Evolutionary conservation across 2,329 filamentous ascomycete species (phyloP), one percentile per base, ranked within the genome.

Genomic region (Paramyrothecium roridum): DNA sequence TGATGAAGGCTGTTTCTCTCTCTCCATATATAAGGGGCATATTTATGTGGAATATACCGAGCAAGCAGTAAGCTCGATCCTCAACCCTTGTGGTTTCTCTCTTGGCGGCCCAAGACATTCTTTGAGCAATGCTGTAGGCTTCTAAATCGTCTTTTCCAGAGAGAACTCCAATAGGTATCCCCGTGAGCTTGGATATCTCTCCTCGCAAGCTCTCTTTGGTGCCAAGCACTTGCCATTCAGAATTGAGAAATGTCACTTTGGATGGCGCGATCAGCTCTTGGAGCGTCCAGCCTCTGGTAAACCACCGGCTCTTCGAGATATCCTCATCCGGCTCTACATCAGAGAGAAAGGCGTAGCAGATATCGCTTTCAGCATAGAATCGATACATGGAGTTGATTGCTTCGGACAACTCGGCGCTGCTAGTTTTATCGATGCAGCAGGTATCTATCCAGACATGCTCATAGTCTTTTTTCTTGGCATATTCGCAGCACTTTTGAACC

Each of bases 21-120:
- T 57, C 55, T 8, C 52, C 55, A 48, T 55, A 57, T 8, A 57
- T 23, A 48, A 55, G 33, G 17, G 55, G 52, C 55, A 57, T 57
- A 52, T 55, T 54, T 22, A 57, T 40, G 21, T 48, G 34, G 23
- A 57, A 55, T 8, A 57, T 19, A 13, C 55, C 55, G 16, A 57
- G 19, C 10, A 57, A 34, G 48, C 55, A 55, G 21, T 57, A 57
- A 8, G 55, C 55, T 6, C 22, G 34, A 19, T 57, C 55, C 33
- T 57, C 55, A 4, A 23, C n/a, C 10, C 55, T 30, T 2, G 52
- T 57, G 10, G 55, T 55, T 19, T 46, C 8, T 3, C 55, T 17
- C 11, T 48, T 23, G n/a, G 52, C 34, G 8, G 53, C 48, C 55
- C 55, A 57, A 4, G 26, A 30, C 26, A 30, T 30, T 4, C 26